Percentiles rank a stretch among this genome's conserved stretches.
Conservation (phyloP, 2,329 filamentous ascomycete species). For the Exutisphaerella laricina region DNA sequence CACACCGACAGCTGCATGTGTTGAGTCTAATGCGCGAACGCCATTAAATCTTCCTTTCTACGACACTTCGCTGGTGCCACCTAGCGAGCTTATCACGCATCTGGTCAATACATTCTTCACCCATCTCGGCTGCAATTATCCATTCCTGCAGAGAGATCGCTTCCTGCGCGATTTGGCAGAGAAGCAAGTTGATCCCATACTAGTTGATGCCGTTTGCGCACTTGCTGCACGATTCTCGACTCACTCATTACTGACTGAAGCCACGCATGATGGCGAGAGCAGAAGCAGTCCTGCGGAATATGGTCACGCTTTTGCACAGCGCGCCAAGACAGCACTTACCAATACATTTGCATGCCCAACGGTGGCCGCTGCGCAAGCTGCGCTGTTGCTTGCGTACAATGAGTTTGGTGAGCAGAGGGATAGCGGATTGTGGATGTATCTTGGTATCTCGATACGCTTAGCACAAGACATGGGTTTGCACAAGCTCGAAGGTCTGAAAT, state of each 20-base stretch:
- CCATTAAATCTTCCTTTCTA: conserved; percentile 59
- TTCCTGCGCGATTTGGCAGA: conserved; percentile 73
- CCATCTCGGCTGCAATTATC: conserved; percentile 79
- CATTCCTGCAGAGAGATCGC: conserved; percentile 67
- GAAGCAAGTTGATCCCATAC: conserved; percentile 73
- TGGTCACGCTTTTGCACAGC: conserved; percentile 71
- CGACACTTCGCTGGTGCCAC: conserved; percentile 65
- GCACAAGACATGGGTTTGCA: conserved; percentile 74
- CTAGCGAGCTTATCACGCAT: conserved; percentile 68
- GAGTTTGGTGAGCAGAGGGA: conserved; percentile 85
- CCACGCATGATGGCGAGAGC: conserved; percentile 41
- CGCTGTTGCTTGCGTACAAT: conserved; percentile 77
- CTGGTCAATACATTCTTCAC: conserved; percentile 76
- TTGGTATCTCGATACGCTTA: conserved; percentile 81
- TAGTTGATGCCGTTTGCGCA: conserved; percentile 81
- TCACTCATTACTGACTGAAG: conserved; percentile 47
- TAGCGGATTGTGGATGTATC: conserved; percentile 89
- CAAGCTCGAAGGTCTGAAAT: conserved; percentile 67
- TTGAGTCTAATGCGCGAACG: conserved; percentile 39
- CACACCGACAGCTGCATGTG: conserved; percentile 25
- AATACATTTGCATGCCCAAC: conserved; percentile 79
- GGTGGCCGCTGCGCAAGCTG: conserved; percentile 77
- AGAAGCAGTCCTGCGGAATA: conserved; percentile 54
- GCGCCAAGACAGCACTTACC: conserved; percentile 75
- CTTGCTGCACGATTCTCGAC: conserved; percentile 74